A percentile compares a stretch with the other conserved stretches of the same genome.
phyloP scores from a whole-genome alignment of 1,139 yeast genomes.

The Saccharomycopsis hybrid region DNA sequence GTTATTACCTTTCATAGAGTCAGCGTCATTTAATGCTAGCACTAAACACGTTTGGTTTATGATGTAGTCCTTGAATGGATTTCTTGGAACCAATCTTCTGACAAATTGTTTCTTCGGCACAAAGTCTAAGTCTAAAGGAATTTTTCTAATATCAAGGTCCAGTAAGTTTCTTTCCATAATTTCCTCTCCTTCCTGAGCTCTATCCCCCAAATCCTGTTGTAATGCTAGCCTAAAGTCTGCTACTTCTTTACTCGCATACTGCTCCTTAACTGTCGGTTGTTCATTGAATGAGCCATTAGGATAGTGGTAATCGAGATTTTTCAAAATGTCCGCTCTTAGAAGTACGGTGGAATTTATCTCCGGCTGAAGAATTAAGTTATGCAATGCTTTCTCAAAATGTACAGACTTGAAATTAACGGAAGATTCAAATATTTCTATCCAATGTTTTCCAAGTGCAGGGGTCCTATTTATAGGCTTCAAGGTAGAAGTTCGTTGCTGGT shows the following conservation, averaged over 20 bases:
- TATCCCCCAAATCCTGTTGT: background rate
- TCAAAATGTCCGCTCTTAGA: constrained; percentile 76
- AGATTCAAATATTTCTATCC: constrained; percentile 43
- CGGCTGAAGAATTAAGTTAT: constrained; percentile 75
- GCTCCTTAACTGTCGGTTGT: too few species aligned
- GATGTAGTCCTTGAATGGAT: constrained; percentile 76
- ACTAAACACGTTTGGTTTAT: constrained; percentile 81
- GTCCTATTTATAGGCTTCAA: background rate
- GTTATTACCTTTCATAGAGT: constrained; percentile 21
- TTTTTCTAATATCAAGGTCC: constrained; percentile 46
- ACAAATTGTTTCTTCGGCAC: constrained; percentile 49
- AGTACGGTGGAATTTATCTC: constrained; percentile 90
- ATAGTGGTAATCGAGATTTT: constrained; percentile 43
- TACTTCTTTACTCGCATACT: background rate
- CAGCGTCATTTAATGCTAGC: constrained; percentile 27
- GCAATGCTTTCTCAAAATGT: constrained; percentile 74
- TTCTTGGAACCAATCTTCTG: constrained; percentile 80
- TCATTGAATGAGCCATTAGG: too few species aligned
- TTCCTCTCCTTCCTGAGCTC: background rate
- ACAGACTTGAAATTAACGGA: constrained; percentile 32
- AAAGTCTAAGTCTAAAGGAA: constrained; percentile 37
- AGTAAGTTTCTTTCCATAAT: constrained; percentile 34
- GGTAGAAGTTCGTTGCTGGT: background rate
- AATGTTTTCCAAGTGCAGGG: constrained; percentile 21
- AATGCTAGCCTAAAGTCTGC: background rate